These are phyloP conservation scores for Cubamyces sp. DNA, from an alignment of 768 basidiomycete species.

Conservation along the genomic window DNA sequence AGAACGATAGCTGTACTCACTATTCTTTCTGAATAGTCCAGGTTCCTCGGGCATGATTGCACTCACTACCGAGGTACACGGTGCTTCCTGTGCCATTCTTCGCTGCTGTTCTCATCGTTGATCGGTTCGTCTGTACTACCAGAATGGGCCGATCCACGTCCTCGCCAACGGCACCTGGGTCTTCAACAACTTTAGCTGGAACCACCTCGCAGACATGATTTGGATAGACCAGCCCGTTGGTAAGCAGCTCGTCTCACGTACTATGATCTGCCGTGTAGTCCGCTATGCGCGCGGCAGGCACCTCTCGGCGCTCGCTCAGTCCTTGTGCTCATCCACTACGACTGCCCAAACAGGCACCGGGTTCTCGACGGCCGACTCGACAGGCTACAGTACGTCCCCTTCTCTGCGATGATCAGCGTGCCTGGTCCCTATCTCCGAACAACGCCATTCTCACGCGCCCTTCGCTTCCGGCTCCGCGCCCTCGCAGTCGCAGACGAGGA, in stretches of 20 bases:
- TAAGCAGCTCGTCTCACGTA: not conserved
- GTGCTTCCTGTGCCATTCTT: not conserved
- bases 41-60: slow-evolving; percentile 72
- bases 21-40: slow-evolving; percentile 46
- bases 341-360: slow-evolving; percentile 48
- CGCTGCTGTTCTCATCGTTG: not conserved
- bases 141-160: slow-evolving; percentile 74
- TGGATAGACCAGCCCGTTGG: slow-evolving; percentile 75
- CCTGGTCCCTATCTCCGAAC: not conserved
- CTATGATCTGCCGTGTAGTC: not conserved
- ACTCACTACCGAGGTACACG: slow-evolving; percentile 55
- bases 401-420: not conserved
- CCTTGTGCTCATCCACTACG: slow-evolving; percentile 12
- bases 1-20: not conserved
- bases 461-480: not conserved
- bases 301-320: not conserved
- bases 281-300: slow-evolving; percentile 6
- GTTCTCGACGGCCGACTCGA: slow-evolving; percentile 63
- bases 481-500: slow-evolving; percentile 61
- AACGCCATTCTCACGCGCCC: not conserved
- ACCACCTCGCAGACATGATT: slow-evolving; percentile 62
- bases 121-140: not conserved
- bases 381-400: slow-evolving; percentile 56
- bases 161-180: slow-evolving; percentile 51
- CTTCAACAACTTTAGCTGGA: slow-evolving; percentile 61